A percentile compares a stretch with the other conserved stretches of the same genome.
phyloP scores from a whole-genome alignment of 176 grass and related monocot genomes.

The Phoenix roebelenii region DNA sequence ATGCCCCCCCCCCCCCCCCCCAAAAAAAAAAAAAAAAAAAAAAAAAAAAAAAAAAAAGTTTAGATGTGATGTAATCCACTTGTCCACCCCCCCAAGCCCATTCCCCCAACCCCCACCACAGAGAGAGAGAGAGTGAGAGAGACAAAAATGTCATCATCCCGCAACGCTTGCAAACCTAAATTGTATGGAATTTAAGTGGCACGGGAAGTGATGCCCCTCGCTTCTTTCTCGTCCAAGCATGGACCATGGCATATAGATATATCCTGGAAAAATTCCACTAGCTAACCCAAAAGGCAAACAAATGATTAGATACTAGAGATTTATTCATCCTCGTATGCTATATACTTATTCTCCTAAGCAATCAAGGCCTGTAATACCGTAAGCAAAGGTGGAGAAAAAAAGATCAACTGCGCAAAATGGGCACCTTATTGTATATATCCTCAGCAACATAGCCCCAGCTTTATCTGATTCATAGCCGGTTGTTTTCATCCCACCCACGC shows the following conservation, averaged over 20 bases:
- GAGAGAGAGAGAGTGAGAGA: too few species aligned
- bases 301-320: slow-evolving; percentile 17
- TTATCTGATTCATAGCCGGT: neutral
- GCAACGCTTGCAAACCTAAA: too few species aligned
- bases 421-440: neutral
- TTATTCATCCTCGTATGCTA: neutral
- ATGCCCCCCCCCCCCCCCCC: too few species aligned
- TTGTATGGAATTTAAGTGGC: slow-evolving; percentile 28
- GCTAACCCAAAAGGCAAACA: slow-evolving; percentile 8
- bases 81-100: too few species aligned
- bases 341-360: slow-evolving; percentile 10
- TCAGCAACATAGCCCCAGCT: neutral
- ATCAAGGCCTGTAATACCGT: neutral
- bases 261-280: slow-evolving; percentile 24
- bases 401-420: too few species aligned
- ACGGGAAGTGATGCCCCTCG: slow-evolving; percentile 12
- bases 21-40: too few species aligned
- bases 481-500: neutral
- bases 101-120: too few species aligned
- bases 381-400: neutral
- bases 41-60: too few species aligned
- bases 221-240: slow-evolving; percentile 12
- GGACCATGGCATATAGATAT: slow-evolving; percentile 25
- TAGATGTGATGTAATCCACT: too few species aligned
- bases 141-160: too few species aligned